Base-by-base conservation (phyloP, 2,329 filamentous ascomycete genomes). In the Aspergillus aculeatus region DNA sequence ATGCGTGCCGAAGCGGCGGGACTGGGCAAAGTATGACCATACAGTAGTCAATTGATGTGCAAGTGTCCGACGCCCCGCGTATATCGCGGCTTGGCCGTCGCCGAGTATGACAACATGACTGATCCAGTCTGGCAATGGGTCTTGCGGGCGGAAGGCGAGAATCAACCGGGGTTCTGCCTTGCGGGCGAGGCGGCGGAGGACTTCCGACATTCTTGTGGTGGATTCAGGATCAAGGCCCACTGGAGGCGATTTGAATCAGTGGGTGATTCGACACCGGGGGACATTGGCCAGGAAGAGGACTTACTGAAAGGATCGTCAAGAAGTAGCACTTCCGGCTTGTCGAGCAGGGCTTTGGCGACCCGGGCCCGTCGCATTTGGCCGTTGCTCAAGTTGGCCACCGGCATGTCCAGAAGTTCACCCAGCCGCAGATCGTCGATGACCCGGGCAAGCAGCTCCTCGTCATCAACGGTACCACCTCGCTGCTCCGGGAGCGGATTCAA, bases 221-320 rank as follows among this genome's bases (percentile, higher is more conserved):
- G 92, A 96, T 5, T 88, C 88, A 14, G 94, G 95, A 74, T 98
- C 95, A 16, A 99, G 81, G 0, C 95, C 94, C 90, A 97, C 82
- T 83, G 57, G 5, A 21, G 29, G n/a, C 32, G 32, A 10, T 2
- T 29, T 65, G 71, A 63, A 68, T 50, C 57, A 41, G 19, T 47
- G 24, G 47, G 5, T 50, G 21, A 14, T 44, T 64, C 41, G 65
- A 49, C 50, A n/a, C 6, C 14, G 47, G 21, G 9, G 12, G 19
- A 10, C 48, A 5, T 5, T 3, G 6, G 23, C n/a, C 50, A 14
- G 32, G 71, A 35, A 2, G 32, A 16, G 12, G 14, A 35, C 80
- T 70, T 72, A 85, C 82, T 96, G 71, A 97, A 97, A 1, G 95
- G 94, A 68, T 96, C 94, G 76, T 99, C 95, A 2, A 96, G 81